phyloP scores from a whole-genome alignment of 257 asterid species.

The Primulina eburnea region DNA sequence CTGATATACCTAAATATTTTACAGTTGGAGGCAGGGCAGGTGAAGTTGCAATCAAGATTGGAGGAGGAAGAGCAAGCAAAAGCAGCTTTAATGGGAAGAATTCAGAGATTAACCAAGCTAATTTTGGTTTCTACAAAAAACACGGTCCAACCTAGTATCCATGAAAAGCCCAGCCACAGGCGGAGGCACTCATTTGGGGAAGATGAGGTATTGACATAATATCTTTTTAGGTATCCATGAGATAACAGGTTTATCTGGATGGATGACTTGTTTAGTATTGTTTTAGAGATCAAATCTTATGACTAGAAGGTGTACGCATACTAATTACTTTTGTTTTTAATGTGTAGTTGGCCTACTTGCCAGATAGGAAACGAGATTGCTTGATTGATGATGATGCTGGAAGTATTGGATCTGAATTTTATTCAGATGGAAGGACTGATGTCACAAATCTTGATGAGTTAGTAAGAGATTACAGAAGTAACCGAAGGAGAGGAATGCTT shows the following conservation, averaged over 20 bases:
- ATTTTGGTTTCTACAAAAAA: slow-evolving; percentile 82
- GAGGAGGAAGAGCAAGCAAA: slow-evolving; percentile 93
- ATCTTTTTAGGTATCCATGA: slow-evolving; percentile 19
- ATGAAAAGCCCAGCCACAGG: slow-evolving; percentile 48
- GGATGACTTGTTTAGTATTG: background rate
- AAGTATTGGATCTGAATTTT: slow-evolving; percentile 57
- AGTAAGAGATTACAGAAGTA: slow-evolving; percentile 60
- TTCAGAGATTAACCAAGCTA: slow-evolving; percentile 78
- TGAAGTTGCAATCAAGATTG: slow-evolving; percentile 75
- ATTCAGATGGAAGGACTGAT: slow-evolving; percentile 51
- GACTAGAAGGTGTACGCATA: slow-evolving; percentile 11
- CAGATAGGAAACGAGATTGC: slow-evolving; percentile 72
- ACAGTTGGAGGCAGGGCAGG: slow-evolving; percentile 86
- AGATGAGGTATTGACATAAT: slow-evolving; percentile 60
- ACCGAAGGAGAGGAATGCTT: slow-evolving; percentile 66
- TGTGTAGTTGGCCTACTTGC: slow-evolving; percentile 82
- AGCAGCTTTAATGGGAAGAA: slow-evolving; percentile 90
- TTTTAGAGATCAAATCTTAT: background rate
- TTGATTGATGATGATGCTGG: slow-evolving; percentile 47
- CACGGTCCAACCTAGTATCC: slow-evolving; percentile 43
- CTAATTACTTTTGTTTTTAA: slow-evolving; percentile 25
- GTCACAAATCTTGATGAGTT: slow-evolving; percentile 55
- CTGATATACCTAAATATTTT: slow-evolving; percentile 24
- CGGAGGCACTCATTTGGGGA: slow-evolving; percentile 88
- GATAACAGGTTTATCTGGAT: slow-evolving; percentile 11